phyloP scores from a whole-genome alignment of 495 filamentous ascomycete species.

The Xylaria palmicola region DNA sequence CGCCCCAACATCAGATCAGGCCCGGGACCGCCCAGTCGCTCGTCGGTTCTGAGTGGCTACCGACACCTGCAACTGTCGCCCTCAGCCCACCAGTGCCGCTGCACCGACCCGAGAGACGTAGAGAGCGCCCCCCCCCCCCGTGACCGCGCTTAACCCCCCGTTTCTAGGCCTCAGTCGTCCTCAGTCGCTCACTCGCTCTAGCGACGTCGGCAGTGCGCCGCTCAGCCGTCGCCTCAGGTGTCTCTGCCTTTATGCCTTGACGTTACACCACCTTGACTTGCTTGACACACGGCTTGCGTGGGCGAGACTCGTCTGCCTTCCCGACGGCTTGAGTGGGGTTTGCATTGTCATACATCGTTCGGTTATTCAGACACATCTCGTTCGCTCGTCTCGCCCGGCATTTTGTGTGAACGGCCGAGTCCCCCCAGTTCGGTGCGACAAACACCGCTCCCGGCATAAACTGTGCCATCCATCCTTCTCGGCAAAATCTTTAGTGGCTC shows the following conservation, averaged over 20 bases:
- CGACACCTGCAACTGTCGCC: constrained; percentile 9
- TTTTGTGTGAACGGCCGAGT: constrained; percentile 30
- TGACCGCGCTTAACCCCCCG: constrained; percentile 18
- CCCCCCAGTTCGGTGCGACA: constrained; percentile 25
- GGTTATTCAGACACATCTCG: constrained; percentile 37
- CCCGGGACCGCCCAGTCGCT: background rate
- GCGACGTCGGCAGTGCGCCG: constrained; percentile 1
- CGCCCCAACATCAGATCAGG: constrained; percentile 14
- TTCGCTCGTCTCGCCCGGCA: constrained; percentile 27
- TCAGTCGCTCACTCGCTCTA: constrained; percentile 2
- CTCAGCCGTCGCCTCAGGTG: constrained; percentile 18
- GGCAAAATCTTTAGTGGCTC: constrained; percentile 24
- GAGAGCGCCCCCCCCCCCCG: constrained; percentile 19
- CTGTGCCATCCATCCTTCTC: constrained; percentile 26
- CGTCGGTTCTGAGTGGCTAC: constrained; percentile 16
- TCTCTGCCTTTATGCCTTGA: constrained; percentile 16
- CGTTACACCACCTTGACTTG: constrained; percentile 31
- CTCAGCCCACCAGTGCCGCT: constrained; percentile 23
- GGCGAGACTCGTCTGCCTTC: constrained; percentile 19
- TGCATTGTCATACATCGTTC: constrained; percentile 44
- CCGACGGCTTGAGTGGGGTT: constrained; percentile 44
- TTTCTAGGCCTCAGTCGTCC: constrained; percentile 18
- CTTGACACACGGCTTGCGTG: constrained; percentile 26
- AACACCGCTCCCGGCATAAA: constrained; percentile 29
- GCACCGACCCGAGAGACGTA: constrained; percentile 30